Base-by-base conservation (phyloP, 2,329 filamentous ascomycete species). In the Cladosporium velox region DNA sequence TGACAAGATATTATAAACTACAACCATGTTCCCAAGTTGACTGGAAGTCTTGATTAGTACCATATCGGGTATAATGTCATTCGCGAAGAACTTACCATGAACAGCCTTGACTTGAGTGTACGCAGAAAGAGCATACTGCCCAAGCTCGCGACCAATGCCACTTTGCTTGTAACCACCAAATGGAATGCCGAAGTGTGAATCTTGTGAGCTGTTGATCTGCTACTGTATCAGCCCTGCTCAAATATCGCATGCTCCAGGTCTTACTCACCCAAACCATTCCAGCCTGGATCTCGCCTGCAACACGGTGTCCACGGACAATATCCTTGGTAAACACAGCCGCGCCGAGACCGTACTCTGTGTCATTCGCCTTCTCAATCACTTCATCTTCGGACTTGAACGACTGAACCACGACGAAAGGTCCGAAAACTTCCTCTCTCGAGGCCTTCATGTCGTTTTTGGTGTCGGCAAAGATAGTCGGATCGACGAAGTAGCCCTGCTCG, bases 341-440 rank as follows among this genome's bases (percentile, higher is more conserved):
- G 5, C 78, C 79, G 3, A 81, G 74, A 2, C 79, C 79, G 49
- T 81, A 81, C 3, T 74, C 75, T 2, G 78, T 79, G 58, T 80
- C 74, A 71, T 88, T 88, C 1, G 86, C 85, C 34, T 81, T 76
- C 32, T 63, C 67, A 24, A 68, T 57, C 5, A 60, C 65, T 34
- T 65, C 55, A 6, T 65, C 54, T 35, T 66, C 67, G 26, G 59
- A 58, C 24, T 85, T 84, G 77, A 88, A 88, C 0, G 80, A 82
- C 63, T 82, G 82, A 68, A 90, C 83, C 28, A 83, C 83, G 0
- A 87, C 84, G 4, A 90, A 87, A 0, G 88, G 87, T 0, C 88
- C 87, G 68, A 90, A 90, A 0, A 89, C 82, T 67, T 90, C 87
- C 69, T 89, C 86, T 24, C 83, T 82, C 76, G 84, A 85, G 60